Evolutionary conservation across 139 green algal genomes (phyloP).

Genomic region (Diplosphaera chodatii): DNA sequence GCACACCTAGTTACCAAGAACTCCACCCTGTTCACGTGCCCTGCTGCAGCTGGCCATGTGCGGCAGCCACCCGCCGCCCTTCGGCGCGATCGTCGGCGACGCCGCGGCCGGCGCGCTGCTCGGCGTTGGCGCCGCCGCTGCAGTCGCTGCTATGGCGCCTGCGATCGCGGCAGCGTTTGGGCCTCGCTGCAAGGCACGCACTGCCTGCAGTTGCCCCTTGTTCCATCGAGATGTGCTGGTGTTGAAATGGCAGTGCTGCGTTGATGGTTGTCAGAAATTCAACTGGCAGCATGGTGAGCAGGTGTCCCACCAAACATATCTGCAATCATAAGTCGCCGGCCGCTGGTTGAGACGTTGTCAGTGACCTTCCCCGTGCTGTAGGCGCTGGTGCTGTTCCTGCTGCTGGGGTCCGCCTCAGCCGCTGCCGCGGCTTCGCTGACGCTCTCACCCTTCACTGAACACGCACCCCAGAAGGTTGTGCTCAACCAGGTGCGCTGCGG

Average conservation of each 20-base stretch:
- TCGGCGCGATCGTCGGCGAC: constrained; percentile 12
- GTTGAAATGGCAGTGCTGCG: too few relatives aligned
- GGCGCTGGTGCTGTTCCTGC: not conserved
- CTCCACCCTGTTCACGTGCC: too few relatives aligned
- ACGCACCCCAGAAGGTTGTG: constrained; percentile 10
- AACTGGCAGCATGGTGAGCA: too few relatives aligned
- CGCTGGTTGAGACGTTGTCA: too few relatives aligned
- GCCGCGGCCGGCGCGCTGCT: constrained; percentile 11
- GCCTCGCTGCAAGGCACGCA: not conserved
- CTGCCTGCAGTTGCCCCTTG: not conserved
- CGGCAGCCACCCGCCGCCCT: not conserved
- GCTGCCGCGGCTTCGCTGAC: not conserved
- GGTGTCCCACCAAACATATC: too few relatives aligned
- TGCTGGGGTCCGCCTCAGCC: not conserved
- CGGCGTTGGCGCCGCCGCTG: constrained; percentile 2
- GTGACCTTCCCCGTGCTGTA: not conserved
- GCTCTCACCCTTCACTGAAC: constrained; percentile 7
- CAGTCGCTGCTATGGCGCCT: constrained; percentile 7
- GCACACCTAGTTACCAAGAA: too few relatives aligned
- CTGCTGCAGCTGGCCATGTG: not conserved
- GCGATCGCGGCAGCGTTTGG: constrained; percentile 4
- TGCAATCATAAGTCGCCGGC: too few relatives aligned
- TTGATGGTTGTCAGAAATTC: too few relatives aligned
- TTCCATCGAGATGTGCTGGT: too few relatives aligned
- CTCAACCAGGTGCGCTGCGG: constrained; percentile 15